phyloP scores from a whole-genome alignment of 1,284 basidiomycete species.

The Leccinum subrobustum region DNA sequence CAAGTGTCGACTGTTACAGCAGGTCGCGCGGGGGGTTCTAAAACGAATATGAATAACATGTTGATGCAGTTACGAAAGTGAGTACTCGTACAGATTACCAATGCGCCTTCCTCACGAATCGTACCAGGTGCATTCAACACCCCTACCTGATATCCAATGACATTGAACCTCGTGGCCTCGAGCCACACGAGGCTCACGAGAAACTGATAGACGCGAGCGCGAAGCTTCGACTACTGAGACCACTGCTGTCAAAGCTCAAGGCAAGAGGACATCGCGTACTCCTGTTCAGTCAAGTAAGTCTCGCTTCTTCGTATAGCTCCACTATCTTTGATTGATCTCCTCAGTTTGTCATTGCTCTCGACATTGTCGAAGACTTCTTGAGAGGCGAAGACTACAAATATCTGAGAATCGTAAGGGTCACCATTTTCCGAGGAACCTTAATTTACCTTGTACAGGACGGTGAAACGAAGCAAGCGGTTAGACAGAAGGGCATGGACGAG shows the following conservation, averaged over 20 bases:
- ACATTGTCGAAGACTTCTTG: constrained; percentile 93
- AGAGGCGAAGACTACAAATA: constrained; percentile 87
- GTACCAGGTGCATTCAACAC: constrained; percentile 76
- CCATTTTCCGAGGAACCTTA: not conserved
- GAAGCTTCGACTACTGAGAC: constrained; percentile 84
- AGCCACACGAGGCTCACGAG: constrained; percentile 65
- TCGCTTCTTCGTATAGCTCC: not conserved
- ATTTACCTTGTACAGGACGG: constrained; percentile 65
- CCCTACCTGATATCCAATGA: constrained; percentile 85
- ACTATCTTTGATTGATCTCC: not conserved
- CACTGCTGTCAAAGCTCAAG: constrained; percentile 85
- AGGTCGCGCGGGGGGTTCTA: constrained; percentile 35
- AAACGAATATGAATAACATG: constrained; percentile 70
- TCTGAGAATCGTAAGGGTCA: constrained; percentile 73
- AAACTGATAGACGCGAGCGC: constrained; percentile 83
- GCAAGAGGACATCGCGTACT: constrained; percentile 90
- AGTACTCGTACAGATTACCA: constrained; percentile 25
- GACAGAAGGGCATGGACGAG: constrained; percentile 93
- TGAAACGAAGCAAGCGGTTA: constrained; percentile 79
- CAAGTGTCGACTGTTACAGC: constrained; percentile 38
- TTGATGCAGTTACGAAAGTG: constrained; percentile 87
- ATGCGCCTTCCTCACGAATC: constrained; percentile 4
- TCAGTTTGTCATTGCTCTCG: constrained; percentile 91
- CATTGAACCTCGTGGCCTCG: constrained; percentile 75
- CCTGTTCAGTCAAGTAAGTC: constrained; percentile 90